A percentile compares a stretch with the other conserved stretches of the same genome.
phyloP scores from a whole-genome alignment of 306 rosid genomes.

The Clitoria ternatea region DNA sequence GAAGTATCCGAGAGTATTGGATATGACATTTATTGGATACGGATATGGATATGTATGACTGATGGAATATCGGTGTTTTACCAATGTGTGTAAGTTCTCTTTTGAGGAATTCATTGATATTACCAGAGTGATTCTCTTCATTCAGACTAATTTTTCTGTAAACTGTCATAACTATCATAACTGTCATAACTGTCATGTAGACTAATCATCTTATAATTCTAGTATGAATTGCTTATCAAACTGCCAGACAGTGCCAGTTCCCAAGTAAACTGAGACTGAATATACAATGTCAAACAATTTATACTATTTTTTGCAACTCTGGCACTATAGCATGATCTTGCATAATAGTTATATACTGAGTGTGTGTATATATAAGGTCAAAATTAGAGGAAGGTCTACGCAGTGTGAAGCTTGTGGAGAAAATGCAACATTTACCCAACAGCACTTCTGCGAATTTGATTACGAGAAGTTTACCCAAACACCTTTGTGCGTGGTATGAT shows the following conservation, averaged over 20 bases:
- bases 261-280: neutral
- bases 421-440: slow-evolving; percentile 48
- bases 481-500: slow-evolving; percentile 66
- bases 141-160: neutral
- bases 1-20: too few relatives aligned
- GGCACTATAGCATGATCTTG: neutral
- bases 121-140: neutral
- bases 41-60: too few relatives aligned
- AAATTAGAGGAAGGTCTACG: slow-evolving; percentile 81
- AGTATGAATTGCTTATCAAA: neutral
- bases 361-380: slow-evolving; percentile 52
- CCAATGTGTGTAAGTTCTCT: neutral
- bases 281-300: too few relatives aligned
- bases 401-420: slow-evolving; percentile 81
- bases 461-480: slow-evolving; percentile 84
- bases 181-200: neutral
- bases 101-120: neutral
- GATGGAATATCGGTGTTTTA: too few relatives aligned
- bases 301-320: neutral
- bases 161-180: neutral
- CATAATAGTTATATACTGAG: neutral
- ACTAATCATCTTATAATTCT: neutral
- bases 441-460: slow-evolving; percentile 70
- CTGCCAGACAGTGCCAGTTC: too few relatives aligned
- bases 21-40: too few relatives aligned